These are phyloP conservation scores for Cryptosporidium tyzzeri DNA, from an alignment of 169 alveolate species.

Conservation along the genomic window DNA sequence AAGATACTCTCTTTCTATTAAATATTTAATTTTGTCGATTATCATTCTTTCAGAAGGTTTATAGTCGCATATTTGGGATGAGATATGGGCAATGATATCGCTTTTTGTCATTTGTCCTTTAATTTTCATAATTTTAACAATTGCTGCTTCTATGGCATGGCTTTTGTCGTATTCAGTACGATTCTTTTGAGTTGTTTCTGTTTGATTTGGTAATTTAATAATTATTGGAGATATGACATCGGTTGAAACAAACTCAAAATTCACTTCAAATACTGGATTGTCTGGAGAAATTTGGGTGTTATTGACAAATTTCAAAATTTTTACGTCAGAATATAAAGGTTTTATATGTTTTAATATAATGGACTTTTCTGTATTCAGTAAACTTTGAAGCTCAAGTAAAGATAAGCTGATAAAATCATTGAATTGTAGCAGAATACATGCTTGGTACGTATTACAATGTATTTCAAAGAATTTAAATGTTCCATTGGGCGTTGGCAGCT, in stretches of 20 bases:
- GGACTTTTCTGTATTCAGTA: slow-evolving; percentile 29
- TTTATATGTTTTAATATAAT: slow-evolving; percentile 29
- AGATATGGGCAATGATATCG: slow-evolving; percentile 77
- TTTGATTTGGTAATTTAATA: slow-evolving; percentile 75
- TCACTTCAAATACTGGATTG: slow-evolving; percentile 5
- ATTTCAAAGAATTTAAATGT: slow-evolving; percentile 76
- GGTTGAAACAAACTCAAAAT: neutral
- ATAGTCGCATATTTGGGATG: slow-evolving; percentile 18
- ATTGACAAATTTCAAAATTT: neutral
- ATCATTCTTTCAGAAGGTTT: neutral
- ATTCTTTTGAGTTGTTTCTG: slow-evolving; percentile 76
- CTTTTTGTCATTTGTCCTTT: slow-evolving; percentile 79
- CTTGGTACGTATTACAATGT: slow-evolving; percentile 82
- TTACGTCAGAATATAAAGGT: slow-evolving; percentile 25
- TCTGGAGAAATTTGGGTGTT: neutral
- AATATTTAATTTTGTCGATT: slow-evolving; percentile 17
- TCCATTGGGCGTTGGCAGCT: slow-evolving; percentile 13
- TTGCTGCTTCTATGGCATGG: slow-evolving; percentile 92
- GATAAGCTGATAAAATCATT: slow-evolving; percentile 70
- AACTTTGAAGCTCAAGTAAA: slow-evolving; percentile 9
- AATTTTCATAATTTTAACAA: slow-evolving; percentile 92
- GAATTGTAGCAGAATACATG: slow-evolving; percentile 83
- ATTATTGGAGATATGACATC: neutral
- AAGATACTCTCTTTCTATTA: slow-evolving; percentile 58
- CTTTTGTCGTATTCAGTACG: slow-evolving; percentile 87